phyloP scores from a whole-genome alignment of 2,329 filamentous ascomycete species.

The Alternaria sp. region DNA sequence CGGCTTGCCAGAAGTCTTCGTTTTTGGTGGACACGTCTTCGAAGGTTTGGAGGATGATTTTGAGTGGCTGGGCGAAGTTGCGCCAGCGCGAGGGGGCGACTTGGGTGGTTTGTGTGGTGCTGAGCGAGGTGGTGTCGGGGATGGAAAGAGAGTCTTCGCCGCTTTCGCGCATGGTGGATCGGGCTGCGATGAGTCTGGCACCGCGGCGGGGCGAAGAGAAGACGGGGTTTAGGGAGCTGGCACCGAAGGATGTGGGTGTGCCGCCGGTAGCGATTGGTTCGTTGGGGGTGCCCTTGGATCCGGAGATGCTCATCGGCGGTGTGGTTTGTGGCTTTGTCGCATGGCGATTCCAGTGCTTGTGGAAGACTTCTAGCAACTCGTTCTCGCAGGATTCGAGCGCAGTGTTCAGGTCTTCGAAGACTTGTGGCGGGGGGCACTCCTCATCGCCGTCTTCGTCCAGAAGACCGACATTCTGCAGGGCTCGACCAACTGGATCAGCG shows the following conservation, averaged over 20 bases:
- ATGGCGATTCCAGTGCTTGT: conserved; percentile 48
- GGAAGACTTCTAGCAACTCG: conserved; percentile 75
- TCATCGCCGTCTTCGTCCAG: conserved; percentile 74
- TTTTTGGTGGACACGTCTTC: conserved; percentile 83
- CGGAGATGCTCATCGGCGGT: conserved; percentile 44
- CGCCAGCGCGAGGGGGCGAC: conserved; percentile 69
- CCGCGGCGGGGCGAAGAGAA: conserved; percentile 80
- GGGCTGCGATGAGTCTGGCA: conserved; percentile 79
- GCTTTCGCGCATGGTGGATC: conserved; percentile 70
- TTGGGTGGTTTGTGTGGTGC: conserved; percentile 7
- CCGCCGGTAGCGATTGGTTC: conserved; percentile 24
- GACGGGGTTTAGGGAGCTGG: conserved; percentile 57
- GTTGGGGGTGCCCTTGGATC: conserved; percentile 12
- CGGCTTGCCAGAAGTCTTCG: conserved; percentile 94
- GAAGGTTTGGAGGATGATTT: conserved; percentile 94
- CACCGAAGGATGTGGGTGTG: conserved; percentile 32
- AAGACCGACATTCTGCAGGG: conserved; percentile 82
- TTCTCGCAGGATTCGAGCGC: conserved; percentile 96
- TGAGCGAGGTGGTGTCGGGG: conserved; percentile 16
- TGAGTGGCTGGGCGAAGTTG: conserved; percentile 86
- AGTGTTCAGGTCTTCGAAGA: conserved; percentile 90
- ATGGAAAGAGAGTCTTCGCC: conserved; percentile 22
- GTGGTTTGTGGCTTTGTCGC: conserved; percentile 48
- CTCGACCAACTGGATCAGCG: conserved; percentile 75
- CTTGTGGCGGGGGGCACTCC: conserved; percentile 56